Evolutionary conservation across 2,329 filamentous ascomycete genomes (phyloP).

Genomic region (Pyrenophora tritici-repentis): DNA sequence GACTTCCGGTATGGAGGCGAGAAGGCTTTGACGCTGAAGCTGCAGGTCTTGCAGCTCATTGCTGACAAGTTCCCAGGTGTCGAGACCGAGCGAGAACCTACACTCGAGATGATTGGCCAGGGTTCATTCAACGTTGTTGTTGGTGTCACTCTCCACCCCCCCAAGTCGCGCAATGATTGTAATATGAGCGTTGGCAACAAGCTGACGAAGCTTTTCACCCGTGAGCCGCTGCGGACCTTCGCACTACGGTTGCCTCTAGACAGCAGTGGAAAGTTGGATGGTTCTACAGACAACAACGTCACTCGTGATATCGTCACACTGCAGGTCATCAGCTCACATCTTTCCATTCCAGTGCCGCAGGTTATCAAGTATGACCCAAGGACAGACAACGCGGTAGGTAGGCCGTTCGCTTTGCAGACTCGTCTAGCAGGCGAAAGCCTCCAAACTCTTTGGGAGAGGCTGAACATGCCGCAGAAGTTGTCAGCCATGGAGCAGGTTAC

Average conservation of each 20-base stretch:
- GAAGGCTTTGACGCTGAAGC: neutral
- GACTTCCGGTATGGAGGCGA: neutral
- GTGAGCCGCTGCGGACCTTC: neutral
- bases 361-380: neutral
- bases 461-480: neutral
- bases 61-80: neutral
- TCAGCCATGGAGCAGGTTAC: conserved; percentile 2
- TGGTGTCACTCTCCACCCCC: neutral
- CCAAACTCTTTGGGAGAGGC: neutral
- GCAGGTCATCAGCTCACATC: neutral
- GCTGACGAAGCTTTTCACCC: neutral
- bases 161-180: neutral
- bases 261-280: neutral
- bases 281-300: neutral
- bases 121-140: conserved; percentile 7
- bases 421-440: conserved; percentile 4
- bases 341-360: neutral
- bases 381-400: neutral
- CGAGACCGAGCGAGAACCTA: neutral
- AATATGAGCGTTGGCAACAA: neutral
- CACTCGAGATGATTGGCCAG: neutral
- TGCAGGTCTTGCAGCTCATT: neutral
- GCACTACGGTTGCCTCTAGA: neutral
- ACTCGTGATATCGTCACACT: neutral
- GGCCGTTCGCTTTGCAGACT: conserved; percentile 6